Evolutionary conservation across 352 stramenopile genomes (phyloP), one percentile per base, ranked within the genome.

Genomic region (Phytophthora boehmeriae): DNA sequence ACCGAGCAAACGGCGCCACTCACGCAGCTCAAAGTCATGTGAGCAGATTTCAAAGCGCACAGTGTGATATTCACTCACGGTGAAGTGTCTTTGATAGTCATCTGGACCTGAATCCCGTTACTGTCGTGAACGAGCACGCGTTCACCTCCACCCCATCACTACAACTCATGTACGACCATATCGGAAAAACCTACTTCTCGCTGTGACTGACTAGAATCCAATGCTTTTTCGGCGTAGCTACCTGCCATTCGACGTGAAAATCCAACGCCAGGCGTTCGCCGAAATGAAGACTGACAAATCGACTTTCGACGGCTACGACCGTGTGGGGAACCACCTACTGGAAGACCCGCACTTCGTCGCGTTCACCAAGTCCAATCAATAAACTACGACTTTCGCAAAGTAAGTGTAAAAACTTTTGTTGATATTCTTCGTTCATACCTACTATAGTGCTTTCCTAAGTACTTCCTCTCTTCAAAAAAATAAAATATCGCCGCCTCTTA

Each of bases 271-370:
- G 60, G 68, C 81, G 13, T 83, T 94, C 28, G 82, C 79, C 2
- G 78, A 92, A 53, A 88, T 89, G 77, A 89, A 89, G 52, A 86
- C 73, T 38, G 83, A 92, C 54, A 90, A 85, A 27, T 54, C 54
- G 20, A 70, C 77, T 3, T 91, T 92, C 56, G 68, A 89, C 32
- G 83, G 83, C 36, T 95, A 76, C 54, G 63, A 69, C 9, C 78
- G 83, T 30, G 78, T 91, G 14, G 41, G 44, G 3, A 47, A 22
- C 1, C 75, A 93, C 39, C 61, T 71, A 2, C 68, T 91, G 1
- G 79, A 94, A 68, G 74, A 91, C 48, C 80, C 85, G 6, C 75
- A 83, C 5, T 92, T 89, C 17, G 75, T 74, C 4, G 82, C 85
- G 0, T 92, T 92, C 30, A 17, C 59, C 32, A 59, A 19, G 13